These are phyloP conservation scores for Pseudogymnoascus sp. DNA, from an alignment of 2,329 filamentous ascomycete species.

Conservation along the genomic window DNA sequence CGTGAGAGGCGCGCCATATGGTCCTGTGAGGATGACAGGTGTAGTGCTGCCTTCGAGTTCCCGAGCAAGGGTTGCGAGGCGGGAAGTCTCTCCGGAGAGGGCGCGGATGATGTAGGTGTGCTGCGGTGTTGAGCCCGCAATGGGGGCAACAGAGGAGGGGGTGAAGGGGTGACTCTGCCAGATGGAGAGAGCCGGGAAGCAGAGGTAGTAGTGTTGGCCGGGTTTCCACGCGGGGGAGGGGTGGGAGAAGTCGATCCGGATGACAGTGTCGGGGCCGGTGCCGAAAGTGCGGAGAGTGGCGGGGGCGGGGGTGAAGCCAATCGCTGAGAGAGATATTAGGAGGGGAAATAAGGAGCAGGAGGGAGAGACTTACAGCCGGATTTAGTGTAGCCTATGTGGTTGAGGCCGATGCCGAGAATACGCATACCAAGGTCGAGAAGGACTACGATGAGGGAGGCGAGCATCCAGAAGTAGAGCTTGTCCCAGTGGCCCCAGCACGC, in stretches of 20 bases:
- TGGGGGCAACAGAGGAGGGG: conserved; percentile 60
- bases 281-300: conserved; percentile 45
- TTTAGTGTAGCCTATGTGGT: conserved; percentile 49
- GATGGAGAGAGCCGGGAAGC: conserved; percentile 72
- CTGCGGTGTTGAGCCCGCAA: conserved; percentile 33
- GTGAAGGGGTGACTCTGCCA: conserved; percentile 83
- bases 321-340: conserved; percentile 20
- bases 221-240: conserved; percentile 57
- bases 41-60: conserved; percentile 30
- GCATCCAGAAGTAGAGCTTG: conserved; percentile 57
- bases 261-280: conserved; percentile 49
- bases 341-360: not conserved
- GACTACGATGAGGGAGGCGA: conserved; percentile 57
- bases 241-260: conserved; percentile 58
- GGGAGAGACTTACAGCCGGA: conserved; percentile 24
- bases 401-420: conserved; percentile 45
- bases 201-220: conserved; percentile 77
- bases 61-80: conserved; percentile 38
- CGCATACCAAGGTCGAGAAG: conserved; percentile 54
- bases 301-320: conserved; percentile 46
- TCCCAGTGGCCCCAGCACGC: conserved; percentile 70
- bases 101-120: conserved; percentile 47
- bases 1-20: conserved; percentile 48
- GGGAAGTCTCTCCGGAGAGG: conserved; percentile 50
- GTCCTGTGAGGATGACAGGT: conserved; percentile 51